A percentile compares a stretch with the other conserved stretches of the same genome.
Conservation (phyloP, 108 stramenopile species). For the Cyclotella kingstonii region DNA sequence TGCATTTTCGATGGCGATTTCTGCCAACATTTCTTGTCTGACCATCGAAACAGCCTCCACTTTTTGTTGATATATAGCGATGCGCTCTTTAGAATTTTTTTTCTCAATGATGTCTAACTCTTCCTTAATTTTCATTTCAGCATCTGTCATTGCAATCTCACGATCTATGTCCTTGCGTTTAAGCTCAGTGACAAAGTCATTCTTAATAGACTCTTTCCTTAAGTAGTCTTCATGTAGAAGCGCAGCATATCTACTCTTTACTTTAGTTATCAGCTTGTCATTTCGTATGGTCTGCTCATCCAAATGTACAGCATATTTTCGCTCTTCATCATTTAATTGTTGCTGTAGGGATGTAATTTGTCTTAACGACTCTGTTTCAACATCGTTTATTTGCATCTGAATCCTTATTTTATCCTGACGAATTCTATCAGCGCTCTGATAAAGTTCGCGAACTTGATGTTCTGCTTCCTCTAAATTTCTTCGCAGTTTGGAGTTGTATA, state of each 20-base stretch:
- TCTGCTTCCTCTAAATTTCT: constrained; percentile 28
- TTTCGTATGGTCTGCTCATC: constrained; percentile 12
- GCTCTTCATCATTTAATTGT: constrained; percentile 21
- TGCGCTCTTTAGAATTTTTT: constrained; percentile 33
- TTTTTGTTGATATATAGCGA: constrained; percentile 33
- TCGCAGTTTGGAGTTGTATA: constrained; percentile 20
- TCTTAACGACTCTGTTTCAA: constrained; percentile 22
- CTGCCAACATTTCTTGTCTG: constrained; percentile 24
- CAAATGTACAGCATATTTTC: constrained; percentile 14
- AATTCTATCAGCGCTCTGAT: constrained; percentile 7
- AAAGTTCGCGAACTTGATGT: constrained; percentile 18
- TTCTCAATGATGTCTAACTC: constrained; percentile 24
- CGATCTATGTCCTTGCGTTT: constrained; percentile 10
- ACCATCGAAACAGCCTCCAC: constrained; percentile 22
- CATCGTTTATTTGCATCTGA: constrained; percentile 23
- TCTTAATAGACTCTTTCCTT: constrained; percentile 11
- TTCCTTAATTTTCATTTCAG: constrained; percentile 21
- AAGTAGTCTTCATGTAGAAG: constrained; percentile 15
- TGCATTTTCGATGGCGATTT: constrained; percentile 27
- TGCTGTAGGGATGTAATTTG: constrained; percentile 22
- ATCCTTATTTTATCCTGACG: constrained; percentile 28
- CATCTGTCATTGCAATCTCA: constrained; percentile 14
- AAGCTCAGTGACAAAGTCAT: constrained; percentile 12
- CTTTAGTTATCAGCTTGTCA: constrained; percentile 25
- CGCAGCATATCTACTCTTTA: constrained; percentile 16